Percentiles rank a stretch among this genome's conserved stretches.
Conservation (phyloP, 441 rosid species). For the Syzygium malaccense region DNA sequence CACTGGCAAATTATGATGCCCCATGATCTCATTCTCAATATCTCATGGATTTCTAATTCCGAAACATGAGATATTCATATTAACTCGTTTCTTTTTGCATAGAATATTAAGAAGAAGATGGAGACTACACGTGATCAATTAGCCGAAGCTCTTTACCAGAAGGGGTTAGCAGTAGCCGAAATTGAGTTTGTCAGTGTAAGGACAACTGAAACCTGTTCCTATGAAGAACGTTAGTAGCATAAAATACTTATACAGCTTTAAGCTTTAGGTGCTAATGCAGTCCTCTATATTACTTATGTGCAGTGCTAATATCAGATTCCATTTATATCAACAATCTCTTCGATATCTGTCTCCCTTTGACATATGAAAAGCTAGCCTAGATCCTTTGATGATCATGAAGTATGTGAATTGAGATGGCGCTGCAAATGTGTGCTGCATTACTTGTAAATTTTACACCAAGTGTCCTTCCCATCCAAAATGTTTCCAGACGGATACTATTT, state of each 20-base stretch:
- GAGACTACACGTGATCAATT: constrained; percentile 79
- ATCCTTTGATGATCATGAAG: not conserved
- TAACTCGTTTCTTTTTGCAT: not conserved
- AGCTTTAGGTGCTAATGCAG: not conserved
- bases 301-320: not conserved
- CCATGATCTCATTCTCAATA: not conserved
- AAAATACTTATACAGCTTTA: not conserved
- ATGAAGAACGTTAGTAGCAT: not conserved
- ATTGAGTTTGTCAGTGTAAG: constrained; percentile 27
- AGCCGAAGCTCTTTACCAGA: constrained; percentile 78
- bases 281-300: not conserved
- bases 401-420: not conserved
- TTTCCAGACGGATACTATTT: not conserved
- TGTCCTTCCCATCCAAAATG: not conserved
- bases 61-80: not conserved
- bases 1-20: not conserved
- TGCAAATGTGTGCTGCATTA: not conserved
- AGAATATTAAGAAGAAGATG: constrained; percentile 80
- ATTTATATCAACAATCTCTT: not conserved
- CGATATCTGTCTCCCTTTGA: not conserved
- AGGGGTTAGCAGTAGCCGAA: constrained; percentile 73
- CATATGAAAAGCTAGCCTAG: not conserved
- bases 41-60: not conserved
- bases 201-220: not conserved
- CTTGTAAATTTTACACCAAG: not conserved